Evolutionary conservation across 345 rosid species (phyloP), one percentile per base, ranked within the genome.

Genomic region (Murraya koenigii): DNA sequence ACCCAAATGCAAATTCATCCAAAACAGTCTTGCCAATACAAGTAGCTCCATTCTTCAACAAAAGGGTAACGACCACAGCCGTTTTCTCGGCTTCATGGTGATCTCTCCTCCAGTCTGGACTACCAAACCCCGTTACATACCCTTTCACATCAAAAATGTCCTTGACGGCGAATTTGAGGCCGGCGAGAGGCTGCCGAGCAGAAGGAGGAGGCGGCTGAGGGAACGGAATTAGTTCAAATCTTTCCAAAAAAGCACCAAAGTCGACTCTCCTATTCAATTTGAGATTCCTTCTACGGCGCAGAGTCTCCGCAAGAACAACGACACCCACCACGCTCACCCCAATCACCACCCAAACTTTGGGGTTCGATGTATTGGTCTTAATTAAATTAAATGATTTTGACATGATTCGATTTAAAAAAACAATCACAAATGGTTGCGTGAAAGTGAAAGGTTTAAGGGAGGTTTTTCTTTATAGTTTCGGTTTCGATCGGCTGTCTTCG

Each of bases 181-280:
- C 91, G 15, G 93, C 82, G 26, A 95, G 93, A 6, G 90, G 79
- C 82, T 85, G 98, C 61, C 70, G 86, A 30, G 97, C 92, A 32
- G 98, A 93, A 10, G 99, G 98, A 30, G 99, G 97, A 73, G 97
- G 94, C 41, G 92, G 95, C 75, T 90, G 98, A 79, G 98, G 91
- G 47, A 84, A 89, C 39, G 97, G 94, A 77, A 87, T 82, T 23
- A 93, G 87, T 81, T 90, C 89, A 71, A 95, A 87, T 72, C 90
- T 89, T 80, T 91, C 83, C 28, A 95, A 47, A 67, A 95, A 93
- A 71, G 97, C 98, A 30, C 97, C 94, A 44, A 90, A 93, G 84
- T 92, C 95, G 41, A 78, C 86, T 72, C 63, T 62, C 38, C n/a
- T 44, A 22, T 77, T 80, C 84, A 80, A 68, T 71, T 78, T 83